Evolutionary conservation across 2,329 filamentous ascomycete genomes (phyloP), one percentile per base, ranked within the genome.

Genomic region (Ascocoryne sarcoides): DNA sequence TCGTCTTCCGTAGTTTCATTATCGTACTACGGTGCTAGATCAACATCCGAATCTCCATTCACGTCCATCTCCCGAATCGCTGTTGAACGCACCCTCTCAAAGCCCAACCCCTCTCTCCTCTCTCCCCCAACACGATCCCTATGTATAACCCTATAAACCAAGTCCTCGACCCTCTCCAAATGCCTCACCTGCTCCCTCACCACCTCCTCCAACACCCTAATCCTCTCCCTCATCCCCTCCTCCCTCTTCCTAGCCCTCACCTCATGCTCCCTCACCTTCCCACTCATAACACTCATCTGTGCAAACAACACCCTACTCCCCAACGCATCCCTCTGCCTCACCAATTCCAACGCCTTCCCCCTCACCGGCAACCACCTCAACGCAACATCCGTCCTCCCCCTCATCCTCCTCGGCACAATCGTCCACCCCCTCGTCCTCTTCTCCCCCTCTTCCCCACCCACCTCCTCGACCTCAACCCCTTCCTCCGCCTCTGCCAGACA

Each of bases 241-340:
- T 52, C 49, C 32, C 49, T 42, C 33, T 45, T 50, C 31, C 32
- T 50, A n/a, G 36, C 35, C 12, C 35, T 42, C 12, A 36, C 18
- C 34, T 55, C 54, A 26, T 53, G 52, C 40, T 54, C 53, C 36
- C 48, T 49, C 31, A 52, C 44, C 26, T 48, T 45, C 57, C 67
- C 67, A 32, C 65, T 64, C 20, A 70, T 62, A 60, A 70, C 65
- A 55, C 64, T 68, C 60, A 67, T 66, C 51, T 71, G 66, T 40
- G 67, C 62, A 47, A 70, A 71, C 35, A 68, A 60, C 30, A 71
- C 66, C 28, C 66, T 58, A 5, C 59, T 60, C 2, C 65, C 67
- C 48, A 69, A 48, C 2, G 63, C 61, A 38, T 70, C 66, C 34
- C 67, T 60, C 56, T 70, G 65, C 18, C 65, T 59, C 14, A 67